A percentile compares a stretch with the other conserved stretches of the same genome.
Conservation (phyloP, 805 yeast species). For the Priceomyces melissophilus region DNA sequence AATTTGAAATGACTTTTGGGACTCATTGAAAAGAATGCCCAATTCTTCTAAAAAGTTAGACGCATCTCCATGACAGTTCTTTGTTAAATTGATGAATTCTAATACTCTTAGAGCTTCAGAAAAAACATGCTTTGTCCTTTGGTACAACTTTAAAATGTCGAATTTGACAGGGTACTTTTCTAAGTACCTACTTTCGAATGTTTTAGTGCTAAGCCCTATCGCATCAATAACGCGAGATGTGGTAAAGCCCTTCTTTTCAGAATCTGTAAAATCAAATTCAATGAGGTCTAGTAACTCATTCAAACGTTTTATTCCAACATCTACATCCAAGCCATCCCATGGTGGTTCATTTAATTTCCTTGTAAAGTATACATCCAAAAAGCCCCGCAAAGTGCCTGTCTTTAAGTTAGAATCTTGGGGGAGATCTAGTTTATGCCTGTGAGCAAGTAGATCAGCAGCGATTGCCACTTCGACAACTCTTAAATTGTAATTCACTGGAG, state of each 20-base stretch:
- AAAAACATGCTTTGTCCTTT: slow-evolving; percentile 61
- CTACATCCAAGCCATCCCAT: slow-evolving; percentile 48
- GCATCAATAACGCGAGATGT: slow-evolving; percentile 44
- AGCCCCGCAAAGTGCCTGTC: slow-evolving; percentile 63
- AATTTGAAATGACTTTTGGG: slow-evolving; percentile 51
- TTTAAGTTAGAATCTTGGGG: slow-evolving; percentile 48
- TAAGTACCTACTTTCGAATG: slow-evolving; percentile 45
- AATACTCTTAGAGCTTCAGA: slow-evolving; percentile 60
- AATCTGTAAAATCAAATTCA: slow-evolving; percentile 33
- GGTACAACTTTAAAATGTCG: slow-evolving; percentile 51
- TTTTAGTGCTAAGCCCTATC: slow-evolving; percentile 40
- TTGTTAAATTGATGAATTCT: slow-evolving; percentile 42
- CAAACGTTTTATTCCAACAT: slow-evolving; percentile 39
- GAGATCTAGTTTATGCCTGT: slow-evolving; percentile 40
- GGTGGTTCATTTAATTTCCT: slow-evolving; percentile 21
- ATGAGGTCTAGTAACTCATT: slow-evolving; percentile 39
- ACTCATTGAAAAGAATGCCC: slow-evolving; percentile 56
- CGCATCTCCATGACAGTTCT: slow-evolving; percentile 17
- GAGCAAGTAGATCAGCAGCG: slow-evolving; percentile 60
- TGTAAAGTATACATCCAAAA: slow-evolving; percentile 49
- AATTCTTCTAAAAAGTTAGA: slow-evolving; percentile 38
- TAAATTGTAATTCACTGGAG: slow-evolving; percentile 64
- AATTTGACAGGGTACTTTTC: slow-evolving; percentile 54
- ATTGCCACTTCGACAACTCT: slow-evolving; percentile 70
- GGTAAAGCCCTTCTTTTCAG: slow-evolving; percentile 46